Conservation (phyloP, 2,329 filamentous ascomycete species). For the Beauveria pseudobassiana region DNA sequence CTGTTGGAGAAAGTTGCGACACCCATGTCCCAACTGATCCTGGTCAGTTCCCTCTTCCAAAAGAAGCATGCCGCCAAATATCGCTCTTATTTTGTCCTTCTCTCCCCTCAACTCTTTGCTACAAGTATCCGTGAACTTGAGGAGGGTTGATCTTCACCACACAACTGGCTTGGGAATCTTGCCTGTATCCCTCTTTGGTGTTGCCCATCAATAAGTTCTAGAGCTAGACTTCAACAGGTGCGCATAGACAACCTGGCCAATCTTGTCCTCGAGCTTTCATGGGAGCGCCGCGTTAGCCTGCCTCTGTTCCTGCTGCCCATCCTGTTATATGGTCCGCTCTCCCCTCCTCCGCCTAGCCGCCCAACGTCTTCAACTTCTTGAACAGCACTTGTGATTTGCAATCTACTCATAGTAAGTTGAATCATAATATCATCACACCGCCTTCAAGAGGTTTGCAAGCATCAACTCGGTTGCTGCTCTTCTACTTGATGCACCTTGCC, state of each 20-base stretch:
- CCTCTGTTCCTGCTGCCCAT: not conserved
- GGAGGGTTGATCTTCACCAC: not conserved
- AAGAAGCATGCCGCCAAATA: constrained; percentile 11
- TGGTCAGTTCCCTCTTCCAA: constrained; percentile 5
- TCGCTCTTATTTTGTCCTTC: not conserved
- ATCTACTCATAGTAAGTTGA: not conserved
- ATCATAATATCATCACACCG: not conserved
- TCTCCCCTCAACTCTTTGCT: not conserved
- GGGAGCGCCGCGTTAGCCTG: not conserved
- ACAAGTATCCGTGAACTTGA: not conserved
- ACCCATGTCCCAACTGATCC: constrained; percentile 11
- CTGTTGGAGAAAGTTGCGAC: constrained; percentile 10
- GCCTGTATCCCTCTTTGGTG: not conserved
- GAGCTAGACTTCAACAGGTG: not conserved
- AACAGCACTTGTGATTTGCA: not conserved
- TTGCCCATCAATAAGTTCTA: not conserved
- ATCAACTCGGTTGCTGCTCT: not conserved
- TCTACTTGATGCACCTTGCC: not conserved
- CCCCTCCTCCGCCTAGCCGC: not conserved
- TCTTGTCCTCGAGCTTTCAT: not conserved
- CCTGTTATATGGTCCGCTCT: constrained; percentile 2
- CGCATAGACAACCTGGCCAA: not conserved
- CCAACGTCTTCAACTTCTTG: not conserved
- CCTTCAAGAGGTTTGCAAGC: not conserved
- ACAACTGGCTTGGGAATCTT: not conserved